Base-by-base conservation (phyloP, 1,284 basidiomycete species). In the Schizopora paradoxa region DNA sequence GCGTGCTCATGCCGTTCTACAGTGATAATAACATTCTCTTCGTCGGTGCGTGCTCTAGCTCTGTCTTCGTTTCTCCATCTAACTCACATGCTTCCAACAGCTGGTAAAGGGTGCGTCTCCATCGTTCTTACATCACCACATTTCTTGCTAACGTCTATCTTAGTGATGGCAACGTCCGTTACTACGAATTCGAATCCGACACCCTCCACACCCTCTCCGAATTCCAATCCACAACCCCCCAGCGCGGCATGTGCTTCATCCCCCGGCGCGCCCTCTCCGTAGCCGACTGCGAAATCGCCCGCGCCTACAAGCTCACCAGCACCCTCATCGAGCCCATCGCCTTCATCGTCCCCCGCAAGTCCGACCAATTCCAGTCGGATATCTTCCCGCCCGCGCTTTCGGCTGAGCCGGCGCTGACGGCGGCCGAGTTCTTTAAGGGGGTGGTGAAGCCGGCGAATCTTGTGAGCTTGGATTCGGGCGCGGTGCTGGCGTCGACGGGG, bases 1-100 rank as follows among this genome's bases (percentile, higher is more conserved):
- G 95, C 40, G 91, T 97, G 31, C 66, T 96, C 43, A 97, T 98
- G 91, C 95, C 95, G 1, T 97, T 95, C 80, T 99, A 91, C 82
- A 83, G 80, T 38, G 93, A 97, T 56, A 96, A 95, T 66, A 86
- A 90, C 52, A 83, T 98, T 47, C 72, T 97, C 49, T 97, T 97
- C 79, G 76, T 98, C 51, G 92, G 82, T 82, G 51, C 27, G 73
- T 65, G 6, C 18, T 21, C 14, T 22, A 41, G 25, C 6, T 45
- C 38, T 35, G 40, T 41, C 16, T 23, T 32, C 8, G 27, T 18
- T 21, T 5, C 29, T n/a, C 38, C 18, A 5, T 16, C 25, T 45
- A 6, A 44, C 43, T 43, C 29, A 40, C 10, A 6, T n/a, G 27
- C 2, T 33, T 40, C 27, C 19, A 25, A 18, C 49, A 84, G 83